Base-by-base conservation (phyloP, 768 basidiomycete species). In the Hygrophorus pudorinus region DNA sequence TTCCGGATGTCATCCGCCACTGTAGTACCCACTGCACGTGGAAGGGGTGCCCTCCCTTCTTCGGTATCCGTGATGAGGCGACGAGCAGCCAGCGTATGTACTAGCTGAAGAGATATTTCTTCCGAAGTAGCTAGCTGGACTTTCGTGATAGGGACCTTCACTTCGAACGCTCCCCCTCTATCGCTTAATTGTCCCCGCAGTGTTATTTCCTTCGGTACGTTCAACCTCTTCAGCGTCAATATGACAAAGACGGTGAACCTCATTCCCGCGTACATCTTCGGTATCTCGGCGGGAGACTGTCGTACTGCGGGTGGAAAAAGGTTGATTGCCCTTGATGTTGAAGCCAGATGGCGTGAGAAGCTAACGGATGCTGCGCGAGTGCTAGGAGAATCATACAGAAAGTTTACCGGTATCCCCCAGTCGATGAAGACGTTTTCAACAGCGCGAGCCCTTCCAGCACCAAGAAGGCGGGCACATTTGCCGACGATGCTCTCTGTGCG, bases 81-180 rank as follows among this genome's bases (percentile, higher is more conserved):
- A 45, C 72, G 69, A 1, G 77, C 79, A 4, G 75, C 71, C 31
- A 81, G 59, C 0, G 71, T 67, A 51, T 81, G 80, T 20, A 81
- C 54, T 12, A 72, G 58, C 17, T 64, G 62, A 13, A 64, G 39
- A 8, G 56, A 44, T 51, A 65, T 39, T 47, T 61, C 42, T 21
- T 56, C 50, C 61, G 71, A 48, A 43, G 64, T 38, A 57, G 61
- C 24, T 11, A 38, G n/a, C 21, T 33, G 32, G 16, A 64, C 59
- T 2, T 48, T 52, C 16, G 51, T 48, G 16, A 70, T 56, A 1
- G 62, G 62, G 21, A 68, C 57, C 1, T 41, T 47, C n/a, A 62
- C 28, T 34, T 59, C 50, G 38, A 68, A 65, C 9, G 54, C 27
- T 21, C 43, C 45, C 2, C 53, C 56, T 0, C 65, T 59, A 13